These are phyloP conservation scores for Bullera alba DNA, from an alignment of 768 basidiomycete genomes.

Conservation along the genomic window DNA sequence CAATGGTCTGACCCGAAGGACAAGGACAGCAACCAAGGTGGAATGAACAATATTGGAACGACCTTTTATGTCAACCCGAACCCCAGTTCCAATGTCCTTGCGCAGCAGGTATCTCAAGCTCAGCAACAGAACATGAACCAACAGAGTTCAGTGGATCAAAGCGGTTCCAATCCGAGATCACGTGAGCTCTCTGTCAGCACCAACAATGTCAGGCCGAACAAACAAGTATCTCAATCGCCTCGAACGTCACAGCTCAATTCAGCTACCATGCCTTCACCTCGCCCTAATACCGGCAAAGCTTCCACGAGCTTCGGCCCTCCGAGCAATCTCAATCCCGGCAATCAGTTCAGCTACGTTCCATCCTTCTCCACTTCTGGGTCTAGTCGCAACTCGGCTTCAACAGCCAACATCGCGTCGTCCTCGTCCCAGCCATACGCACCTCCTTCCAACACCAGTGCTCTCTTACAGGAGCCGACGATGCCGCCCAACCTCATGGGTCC, in stretches of 20 bases:
- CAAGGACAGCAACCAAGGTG: neutral
- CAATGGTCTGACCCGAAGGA: constrained; percentile 2
- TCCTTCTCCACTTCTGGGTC: constrained; percentile 1
- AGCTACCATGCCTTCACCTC: neutral
- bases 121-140: neutral
- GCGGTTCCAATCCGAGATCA: no score
- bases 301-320: neutral
- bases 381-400: constrained; percentile 11
- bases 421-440: constrained; percentile 34
- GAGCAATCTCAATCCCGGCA: neutral
- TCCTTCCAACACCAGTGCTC: constrained; percentile 20
- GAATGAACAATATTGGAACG: neutral
- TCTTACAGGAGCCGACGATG: constrained; percentile 19
- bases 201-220: neutral
- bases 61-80: constrained; percentile 21
- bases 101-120: neutral
- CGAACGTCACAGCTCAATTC: neutral
- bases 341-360: neutral
- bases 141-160: neutral
- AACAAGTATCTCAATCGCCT: neutral
- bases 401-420: constrained; percentile 34
- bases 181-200: no score
- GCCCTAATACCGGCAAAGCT: neutral
- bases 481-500: constrained; percentile 15
- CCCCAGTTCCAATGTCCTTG: constrained; percentile 9